Evolutionary conservation across 306 rosid genomes (phyloP), one percentile per base, ranked within the genome.

Genomic region (Medicago arabica): DNA sequence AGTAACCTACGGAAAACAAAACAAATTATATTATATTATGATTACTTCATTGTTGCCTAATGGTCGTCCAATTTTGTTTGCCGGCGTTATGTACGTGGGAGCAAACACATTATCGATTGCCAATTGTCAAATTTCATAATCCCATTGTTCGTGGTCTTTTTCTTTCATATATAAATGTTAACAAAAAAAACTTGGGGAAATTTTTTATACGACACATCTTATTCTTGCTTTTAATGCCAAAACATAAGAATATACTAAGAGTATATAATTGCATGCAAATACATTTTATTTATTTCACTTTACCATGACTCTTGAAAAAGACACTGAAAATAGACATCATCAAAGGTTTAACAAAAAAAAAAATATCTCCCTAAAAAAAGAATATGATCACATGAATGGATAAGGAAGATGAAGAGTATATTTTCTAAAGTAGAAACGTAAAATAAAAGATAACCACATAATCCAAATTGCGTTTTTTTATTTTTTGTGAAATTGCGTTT

Each of bases 81-180:
- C 65, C 65, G 65, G 65, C 62, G 13, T 8, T 38, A 21, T 4
- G 21, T 57, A 57, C 19, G 16, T 23, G 4, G 64, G n/a, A 59
- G 39, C 21, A 59, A 25, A 13, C 38, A 58, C 64, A 10, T 11
- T 43, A 9, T 43, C 38, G 38, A 34, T 59, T 59, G 65, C 65
- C 65, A 59, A 59, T 59, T 59, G 38, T 59, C 17, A 25, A 59
- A 59, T 59, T 31, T 25, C 39, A 25, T 25, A 11, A 59, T 59
- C 65, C 7, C 2, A 59, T 59, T 59, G 39, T 59, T 2, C 1
- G 18, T 25, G 2, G 38, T 59, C 39, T 59, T 59, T 23, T 23
- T 23, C 64, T 23, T 23, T 21, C 16, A 5, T 21, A 58, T 9
- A 23, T 21, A 55, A 55, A 19, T 11, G 23, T 3, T 28, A 21